phyloP scores from a whole-genome alignment of 2,329 filamentous ascomycete species.

The Alternaria ventricosa region DNA sequence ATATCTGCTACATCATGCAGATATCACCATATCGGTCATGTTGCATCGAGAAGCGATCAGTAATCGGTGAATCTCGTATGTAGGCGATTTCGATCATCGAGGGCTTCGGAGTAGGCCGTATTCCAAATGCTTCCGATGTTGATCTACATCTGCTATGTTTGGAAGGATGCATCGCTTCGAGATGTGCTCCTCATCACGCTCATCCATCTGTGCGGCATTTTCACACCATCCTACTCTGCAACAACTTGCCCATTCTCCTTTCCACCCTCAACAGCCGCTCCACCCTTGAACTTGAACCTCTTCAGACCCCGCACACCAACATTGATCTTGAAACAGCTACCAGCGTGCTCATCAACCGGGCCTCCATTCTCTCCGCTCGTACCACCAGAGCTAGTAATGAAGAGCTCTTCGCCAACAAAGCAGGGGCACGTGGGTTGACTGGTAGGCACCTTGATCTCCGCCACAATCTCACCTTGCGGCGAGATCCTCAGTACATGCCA shows the following conservation, averaged over 20 bases:
- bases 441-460: slow-evolving; percentile 78
- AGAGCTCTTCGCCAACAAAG: slow-evolving; percentile 76
- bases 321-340: slow-evolving; percentile 76
- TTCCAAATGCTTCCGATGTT: not conserved
- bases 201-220: not conserved
- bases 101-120: not conserved
- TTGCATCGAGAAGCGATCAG: not conserved
- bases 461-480: slow-evolving; percentile 72
- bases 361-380: slow-evolving; percentile 61
- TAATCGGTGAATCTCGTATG: not conserved
- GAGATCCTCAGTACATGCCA: slow-evolving; percentile 76
- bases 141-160: not conserved
- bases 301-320: slow-evolving; percentile 71
- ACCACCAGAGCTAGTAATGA: slow-evolving; percentile 74
- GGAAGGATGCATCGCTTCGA: not conserved
- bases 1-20: not conserved
- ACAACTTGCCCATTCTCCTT: slow-evolving; percentile 39
- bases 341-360: slow-evolving; percentile 68
- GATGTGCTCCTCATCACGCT: not conserved
- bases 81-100: not conserved
- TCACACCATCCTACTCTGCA: slow-evolving; percentile 20
- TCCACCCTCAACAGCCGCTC: slow-evolving; percentile 34
- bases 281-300: slow-evolving; percentile 46
- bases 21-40: not conserved
- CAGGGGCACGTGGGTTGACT: slow-evolving; percentile 80